Percentiles rank a stretch among this genome's conserved stretches.
Evolutionary conservation across 345 rosid genomes (phyloP).

Genomic region (Salix purpurea): DNA sequence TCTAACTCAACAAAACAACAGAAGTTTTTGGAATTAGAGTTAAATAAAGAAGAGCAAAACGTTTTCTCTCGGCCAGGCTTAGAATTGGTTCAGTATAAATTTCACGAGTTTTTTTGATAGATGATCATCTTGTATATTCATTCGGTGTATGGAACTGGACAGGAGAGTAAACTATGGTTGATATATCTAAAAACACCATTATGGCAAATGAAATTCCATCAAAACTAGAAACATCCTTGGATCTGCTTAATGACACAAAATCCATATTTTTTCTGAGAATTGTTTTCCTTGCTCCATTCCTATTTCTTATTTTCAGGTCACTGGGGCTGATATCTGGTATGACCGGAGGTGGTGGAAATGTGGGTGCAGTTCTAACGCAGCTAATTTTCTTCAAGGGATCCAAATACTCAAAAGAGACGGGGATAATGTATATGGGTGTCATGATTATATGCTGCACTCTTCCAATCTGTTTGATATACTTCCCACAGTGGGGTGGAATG

Average conservation of each 20-base stretch:
- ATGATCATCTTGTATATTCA: no score
- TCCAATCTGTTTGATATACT: slow-evolving; percentile 52
- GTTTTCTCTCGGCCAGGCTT: not conserved
- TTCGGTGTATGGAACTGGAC: not conserved
- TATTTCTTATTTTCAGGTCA: slow-evolving; percentile 28
- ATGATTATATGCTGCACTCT: slow-evolving; percentile 67
- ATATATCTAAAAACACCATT: no score
- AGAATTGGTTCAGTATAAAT: not conserved
- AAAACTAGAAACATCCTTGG: not conserved
- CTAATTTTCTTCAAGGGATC: slow-evolving; percentile 83
- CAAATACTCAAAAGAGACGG: slow-evolving; percentile 63
- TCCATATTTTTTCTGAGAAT: not conserved
- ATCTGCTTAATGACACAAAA: not conserved
- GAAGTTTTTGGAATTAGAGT: not conserved
- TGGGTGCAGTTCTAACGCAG: slow-evolving; percentile 83
- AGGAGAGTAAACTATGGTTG: not conserved
- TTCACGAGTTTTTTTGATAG: no score
- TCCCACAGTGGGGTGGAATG: slow-evolving; percentile 99
- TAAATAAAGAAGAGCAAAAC: not conserved
- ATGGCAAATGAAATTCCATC: not conserved
- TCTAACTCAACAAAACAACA: not conserved
- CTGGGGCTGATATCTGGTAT: slow-evolving; percentile 78
- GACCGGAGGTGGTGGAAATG: slow-evolving; percentile 89
- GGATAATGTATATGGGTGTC: slow-evolving; percentile 72
- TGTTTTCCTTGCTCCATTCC: not conserved